Base-by-base conservation (phyloP, 805 yeast genomes). In the Starmerella scarabaei region DNA sequence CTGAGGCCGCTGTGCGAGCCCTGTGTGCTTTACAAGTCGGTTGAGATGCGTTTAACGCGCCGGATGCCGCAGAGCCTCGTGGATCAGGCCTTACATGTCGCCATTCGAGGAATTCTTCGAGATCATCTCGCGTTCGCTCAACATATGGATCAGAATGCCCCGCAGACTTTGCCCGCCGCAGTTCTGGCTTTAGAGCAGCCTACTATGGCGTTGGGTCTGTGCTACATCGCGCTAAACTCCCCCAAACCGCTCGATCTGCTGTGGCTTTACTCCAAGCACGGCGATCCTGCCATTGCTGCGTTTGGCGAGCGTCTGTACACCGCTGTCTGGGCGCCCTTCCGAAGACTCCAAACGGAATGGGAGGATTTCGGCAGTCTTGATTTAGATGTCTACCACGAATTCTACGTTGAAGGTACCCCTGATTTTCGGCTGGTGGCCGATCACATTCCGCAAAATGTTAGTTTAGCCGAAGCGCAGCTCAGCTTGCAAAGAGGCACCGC, bases 1-100 rank as follows among this genome's bases (percentile, higher is more conserved):
- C 56, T 82, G 24, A 72, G 68, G 41, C 56, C 66, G 21, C 59
- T 80, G 1, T 61, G 78, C 30, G 95, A 85, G 56, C 79, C 84
- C 1, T 88, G 82, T 0, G 58, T 85, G 26, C 59, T 84, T 3
- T 82, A 71, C 58, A 67, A 68, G 37, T 56, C 63, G 32, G 57
- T 83, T 27, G 57, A 55, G 4, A 41, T 37, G 14, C 50, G 53
- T 17, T 47, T 68, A 11, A 62, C 59, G 29, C 56, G 58, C 47
- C 49, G 59, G 43, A 41, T 12, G 2, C 30, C 50, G 45, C 55
- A 19, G 3, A 54, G 63, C 3, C 77, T 80, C 7, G 66, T 79
- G 14, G 72, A 72, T 44, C 74, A 73, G 29, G 80, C 93, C 1
- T 71, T 78, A 33, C 44, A 69, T 5, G 63, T 77, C 15, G 66